Percentiles rank a stretch among this genome's conserved stretches.
Conservation (phyloP, 2,329 filamentous ascomycete species). For the Stagonosporopsis cucurbitacearum region DNA sequence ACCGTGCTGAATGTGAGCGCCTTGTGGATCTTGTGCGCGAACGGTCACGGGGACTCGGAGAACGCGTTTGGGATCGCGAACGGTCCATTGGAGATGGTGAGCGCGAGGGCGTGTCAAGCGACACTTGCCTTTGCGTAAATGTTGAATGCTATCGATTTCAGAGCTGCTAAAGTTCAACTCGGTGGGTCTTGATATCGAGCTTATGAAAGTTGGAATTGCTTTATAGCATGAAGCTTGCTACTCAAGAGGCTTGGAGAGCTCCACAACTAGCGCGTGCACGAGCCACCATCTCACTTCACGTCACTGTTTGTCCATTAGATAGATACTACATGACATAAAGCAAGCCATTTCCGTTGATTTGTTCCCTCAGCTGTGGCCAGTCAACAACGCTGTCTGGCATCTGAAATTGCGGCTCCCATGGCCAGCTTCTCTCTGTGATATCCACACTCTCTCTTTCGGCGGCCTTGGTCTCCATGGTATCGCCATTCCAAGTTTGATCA, state of each 20-base stretch:
- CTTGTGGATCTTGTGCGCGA: constrained; percentile 44
- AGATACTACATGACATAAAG: constrained; percentile 1
- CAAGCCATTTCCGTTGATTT: background rate
- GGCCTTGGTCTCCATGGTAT: constrained; percentile 6
- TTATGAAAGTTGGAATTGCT: background rate
- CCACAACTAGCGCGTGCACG: constrained; percentile 9
- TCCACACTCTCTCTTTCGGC: constrained; percentile 4
- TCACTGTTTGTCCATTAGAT: background rate
- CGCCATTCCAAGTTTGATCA: constrained; percentile 8
- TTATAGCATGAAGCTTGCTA: constrained; percentile 9
- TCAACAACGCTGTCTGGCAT: constrained; percentile 7
- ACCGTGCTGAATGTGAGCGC: constrained; percentile 32
- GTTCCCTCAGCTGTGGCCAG: background rate
- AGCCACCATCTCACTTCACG: background rate
- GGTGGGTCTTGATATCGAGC: background rate
- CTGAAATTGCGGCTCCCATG: constrained; percentile 10
- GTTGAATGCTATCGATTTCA: too few relatives aligned
- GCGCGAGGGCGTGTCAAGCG: constrained; percentile 29
- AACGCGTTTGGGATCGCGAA: constrained; percentile 31
- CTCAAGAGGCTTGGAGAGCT: constrained; percentile 1
- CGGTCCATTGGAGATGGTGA: constrained; percentile 29
- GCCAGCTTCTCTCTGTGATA: constrained; percentile 4
- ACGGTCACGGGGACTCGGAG: constrained; percentile 51
- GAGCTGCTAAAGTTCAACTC: too few relatives aligned
- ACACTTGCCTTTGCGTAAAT: background rate